A percentile compares a stretch with the other conserved stretches of the same genome.
Evolutionary conservation across 225 moss, liverwort and hornwort genomes (phyloP).

Genomic region (Pleurozium schreberi): DNA sequence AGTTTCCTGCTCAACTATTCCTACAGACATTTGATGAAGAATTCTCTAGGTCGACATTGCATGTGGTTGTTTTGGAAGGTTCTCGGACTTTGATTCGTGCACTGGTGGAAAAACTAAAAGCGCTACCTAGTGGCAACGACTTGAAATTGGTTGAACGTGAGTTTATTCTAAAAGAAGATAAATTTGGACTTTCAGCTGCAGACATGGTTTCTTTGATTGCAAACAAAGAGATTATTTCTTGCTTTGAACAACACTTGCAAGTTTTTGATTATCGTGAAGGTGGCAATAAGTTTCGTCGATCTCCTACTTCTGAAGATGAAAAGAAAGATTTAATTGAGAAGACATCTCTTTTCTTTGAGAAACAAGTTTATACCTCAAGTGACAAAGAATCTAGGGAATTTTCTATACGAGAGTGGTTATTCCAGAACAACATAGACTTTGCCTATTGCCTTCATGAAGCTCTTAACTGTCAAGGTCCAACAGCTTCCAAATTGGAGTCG

Average conservation of each 20-base stretch:
- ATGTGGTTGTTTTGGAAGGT: background rate
- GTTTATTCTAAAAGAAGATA: background rate
- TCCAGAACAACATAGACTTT: rapidly evolving
- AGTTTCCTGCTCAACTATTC: background rate
- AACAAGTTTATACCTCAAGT: background rate
- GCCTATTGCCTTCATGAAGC: background rate
- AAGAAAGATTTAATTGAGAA: background rate
- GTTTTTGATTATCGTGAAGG: no score
- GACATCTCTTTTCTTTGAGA: background rate
- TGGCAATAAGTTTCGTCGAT: no score
- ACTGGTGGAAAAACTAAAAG: rapidly evolving
- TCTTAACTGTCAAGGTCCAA: no score
- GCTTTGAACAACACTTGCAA: background rate
- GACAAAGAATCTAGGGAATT: no score
- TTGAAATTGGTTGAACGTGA: rapidly evolving
- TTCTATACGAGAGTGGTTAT: background rate
- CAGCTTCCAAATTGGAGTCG: no score
- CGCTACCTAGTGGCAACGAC: rapidly evolving
- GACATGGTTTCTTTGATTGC: background rate
- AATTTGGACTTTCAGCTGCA: background rate
- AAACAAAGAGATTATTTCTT: background rate
- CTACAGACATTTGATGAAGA: rapidly evolving
- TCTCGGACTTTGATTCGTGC: rapidly evolving
- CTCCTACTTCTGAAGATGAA: background rate
- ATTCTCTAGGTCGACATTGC: background rate